Evolutionary conservation across 805 yeast genomes (phyloP).

Genomic region (Clavispora santaluciae): DNA sequence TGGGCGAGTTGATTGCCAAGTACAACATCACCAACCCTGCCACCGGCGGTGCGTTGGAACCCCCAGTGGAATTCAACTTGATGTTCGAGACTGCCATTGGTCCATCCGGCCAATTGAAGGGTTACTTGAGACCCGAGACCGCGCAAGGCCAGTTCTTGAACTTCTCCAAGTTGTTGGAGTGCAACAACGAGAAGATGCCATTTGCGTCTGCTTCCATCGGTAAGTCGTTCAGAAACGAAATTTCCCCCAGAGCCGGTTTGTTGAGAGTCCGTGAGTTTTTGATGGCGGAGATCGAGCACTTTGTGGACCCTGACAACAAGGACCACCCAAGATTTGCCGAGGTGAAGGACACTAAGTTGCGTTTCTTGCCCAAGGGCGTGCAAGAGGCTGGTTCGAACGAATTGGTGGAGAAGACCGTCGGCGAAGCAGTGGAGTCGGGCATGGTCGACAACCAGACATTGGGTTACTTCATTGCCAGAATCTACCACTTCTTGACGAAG

Average conservation of each 20-base stretch:
- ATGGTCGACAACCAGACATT: constrained; percentile 95
- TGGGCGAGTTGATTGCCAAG: constrained; percentile 83
- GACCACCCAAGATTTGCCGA: constrained; percentile 74
- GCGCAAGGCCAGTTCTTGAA: constrained; percentile 99
- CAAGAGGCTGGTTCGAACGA: constrained; percentile 83
- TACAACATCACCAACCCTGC: constrained; percentile 87
- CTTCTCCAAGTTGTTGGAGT: constrained; percentile 88
- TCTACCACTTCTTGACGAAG: constrained; percentile 73
- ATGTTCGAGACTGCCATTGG: constrained; percentile 99
- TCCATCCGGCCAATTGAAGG: constrained; percentile 94
- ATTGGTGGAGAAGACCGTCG: constrained; percentile 61
- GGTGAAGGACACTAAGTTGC: constrained; percentile 66
- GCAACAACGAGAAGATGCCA: constrained; percentile 95
- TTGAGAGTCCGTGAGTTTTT: constrained; percentile 97
- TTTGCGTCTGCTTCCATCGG: constrained; percentile 99
- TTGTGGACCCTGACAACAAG: constrained; percentile 89
- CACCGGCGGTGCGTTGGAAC: constrained; percentile 78
- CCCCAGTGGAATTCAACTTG: constrained; percentile 92
- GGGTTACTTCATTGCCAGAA: constrained; percentile 95
- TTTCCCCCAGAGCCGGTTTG: constrained; percentile 96
- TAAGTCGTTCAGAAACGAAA: constrained; percentile 97
- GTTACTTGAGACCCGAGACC: constrained; percentile 96
- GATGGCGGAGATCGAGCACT: constrained; percentile 99
- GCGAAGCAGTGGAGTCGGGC: constrained; percentile 83
- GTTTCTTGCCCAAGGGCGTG: constrained; percentile 78